Conservation (phyloP, 2,329 filamentous ascomycete genomes). For the Penicillium corylophilum region DNA sequence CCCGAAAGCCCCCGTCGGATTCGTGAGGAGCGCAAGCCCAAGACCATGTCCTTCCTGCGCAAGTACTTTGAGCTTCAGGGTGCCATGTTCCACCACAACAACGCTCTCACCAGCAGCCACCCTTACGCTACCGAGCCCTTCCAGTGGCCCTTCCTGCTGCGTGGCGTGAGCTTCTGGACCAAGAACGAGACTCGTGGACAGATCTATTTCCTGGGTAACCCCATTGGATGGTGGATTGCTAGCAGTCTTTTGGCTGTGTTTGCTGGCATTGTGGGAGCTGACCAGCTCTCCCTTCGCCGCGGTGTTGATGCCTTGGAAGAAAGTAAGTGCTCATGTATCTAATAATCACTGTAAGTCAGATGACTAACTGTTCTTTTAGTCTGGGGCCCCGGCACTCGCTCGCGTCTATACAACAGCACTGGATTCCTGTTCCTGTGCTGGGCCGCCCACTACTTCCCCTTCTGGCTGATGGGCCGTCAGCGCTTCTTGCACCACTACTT, state of each 20-base stretch:
- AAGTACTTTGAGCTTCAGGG: slow-evolving; percentile 97
- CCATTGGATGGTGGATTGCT: slow-evolving; percentile 94
- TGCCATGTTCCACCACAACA: slow-evolving; percentile 99
- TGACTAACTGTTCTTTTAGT: slow-evolving; percentile 30
- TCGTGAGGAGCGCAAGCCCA: slow-evolving; percentile 75
- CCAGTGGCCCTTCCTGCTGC: slow-evolving; percentile 95
- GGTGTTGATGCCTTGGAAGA: slow-evolving; percentile 90
- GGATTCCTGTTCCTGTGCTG: slow-evolving; percentile 99
- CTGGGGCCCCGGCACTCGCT: slow-evolving; percentile 70
- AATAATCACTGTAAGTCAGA: background rate
- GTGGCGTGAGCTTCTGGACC: slow-evolving; percentile 99
- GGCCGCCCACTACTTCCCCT: slow-evolving; percentile 96
- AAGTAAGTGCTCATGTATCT: slow-evolving; percentile 62
- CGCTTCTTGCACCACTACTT: slow-evolving; percentile 98
- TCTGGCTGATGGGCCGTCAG: slow-evolving; percentile 97
- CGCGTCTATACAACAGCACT: slow-evolving; percentile 94
- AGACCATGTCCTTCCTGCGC: slow-evolving; percentile 79
- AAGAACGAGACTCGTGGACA: slow-evolving; percentile 92
- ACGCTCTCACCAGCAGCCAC: slow-evolving; percentile 92
- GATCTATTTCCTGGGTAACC: slow-evolving; percentile 98
- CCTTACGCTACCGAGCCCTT: slow-evolving; percentile 93
- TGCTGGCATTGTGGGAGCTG: slow-evolving; percentile 84
- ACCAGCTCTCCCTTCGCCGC: slow-evolving; percentile 89
- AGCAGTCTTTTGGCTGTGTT: slow-evolving; percentile 92
- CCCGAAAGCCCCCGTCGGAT: slow-evolving; percentile 69